Percentiles rank a stretch among this genome's conserved stretches.
Conservation (phyloP, 2,329 filamentous ascomycete species). For the Fusarium transvaalense region DNA sequence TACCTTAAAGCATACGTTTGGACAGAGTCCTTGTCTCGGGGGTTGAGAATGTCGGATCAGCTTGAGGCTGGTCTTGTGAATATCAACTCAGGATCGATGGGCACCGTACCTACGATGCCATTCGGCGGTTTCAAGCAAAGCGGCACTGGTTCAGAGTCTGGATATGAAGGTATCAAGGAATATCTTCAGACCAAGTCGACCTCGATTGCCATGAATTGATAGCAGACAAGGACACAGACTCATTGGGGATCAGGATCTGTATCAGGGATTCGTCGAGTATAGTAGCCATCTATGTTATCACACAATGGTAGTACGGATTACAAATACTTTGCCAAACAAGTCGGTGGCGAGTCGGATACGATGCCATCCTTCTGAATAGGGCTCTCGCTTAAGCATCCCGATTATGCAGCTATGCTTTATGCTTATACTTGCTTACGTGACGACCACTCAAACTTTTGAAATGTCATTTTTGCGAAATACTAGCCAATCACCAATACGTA, state of each 20-base stretch:
- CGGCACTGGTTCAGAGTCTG: background rate
- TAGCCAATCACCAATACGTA: background rate
- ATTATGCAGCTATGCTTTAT: background rate
- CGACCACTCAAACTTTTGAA: background rate
- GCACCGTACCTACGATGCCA: background rate
- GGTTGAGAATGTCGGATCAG: background rate
- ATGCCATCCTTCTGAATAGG: background rate
- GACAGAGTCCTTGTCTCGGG: background rate
- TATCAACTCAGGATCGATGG: background rate
- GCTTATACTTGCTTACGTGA: constrained; percentile 10
- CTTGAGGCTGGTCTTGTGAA: background rate
- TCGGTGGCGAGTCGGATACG: background rate
- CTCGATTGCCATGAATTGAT: background rate
- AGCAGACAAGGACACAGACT: background rate
- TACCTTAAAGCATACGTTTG: background rate
- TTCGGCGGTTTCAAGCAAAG: constrained; percentile 4
- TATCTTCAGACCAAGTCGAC: constrained; percentile 3
- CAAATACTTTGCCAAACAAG: background rate
- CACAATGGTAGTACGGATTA: background rate
- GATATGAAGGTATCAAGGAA: constrained; percentile 3
- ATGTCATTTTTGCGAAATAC: no score
- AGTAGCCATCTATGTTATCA: no score
- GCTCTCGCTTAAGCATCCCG: background rate
- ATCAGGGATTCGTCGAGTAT: fast-evolving
- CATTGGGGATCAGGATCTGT: no score